Percentiles rank a stretch among this genome's conserved stretches.
These are phyloP conservation scores for Clonostachys chloroleuca DNA, from an alignment of 2,329 filamentous ascomycete species.

Conservation along the genomic window DNA sequence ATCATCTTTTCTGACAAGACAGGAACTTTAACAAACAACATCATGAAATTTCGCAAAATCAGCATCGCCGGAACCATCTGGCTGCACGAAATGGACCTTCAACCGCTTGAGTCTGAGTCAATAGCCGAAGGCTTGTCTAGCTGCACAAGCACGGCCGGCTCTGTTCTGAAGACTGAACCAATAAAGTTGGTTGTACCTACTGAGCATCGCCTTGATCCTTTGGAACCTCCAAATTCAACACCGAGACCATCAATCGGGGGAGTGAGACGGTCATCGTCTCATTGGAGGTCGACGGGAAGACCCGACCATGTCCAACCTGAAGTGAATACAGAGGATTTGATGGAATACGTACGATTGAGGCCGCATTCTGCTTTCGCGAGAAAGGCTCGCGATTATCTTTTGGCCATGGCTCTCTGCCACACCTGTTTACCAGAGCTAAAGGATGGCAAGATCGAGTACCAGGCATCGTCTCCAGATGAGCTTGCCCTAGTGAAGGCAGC, in stretches of 20 bases:
- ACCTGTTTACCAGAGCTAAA: slow-evolving; percentile 82
- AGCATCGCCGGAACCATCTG: slow-evolving; percentile 86
- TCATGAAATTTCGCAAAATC: slow-evolving; percentile 93
- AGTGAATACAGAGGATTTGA: slow-evolving; percentile 65
- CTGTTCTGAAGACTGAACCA: slow-evolving; percentile 18
- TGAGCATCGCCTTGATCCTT: slow-evolving; percentile 10
- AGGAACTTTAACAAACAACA: slow-evolving; percentile 88
- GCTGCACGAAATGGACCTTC: slow-evolving; percentile 75
- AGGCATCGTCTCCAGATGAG: slow-evolving; percentile 88
- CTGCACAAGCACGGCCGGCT: slow-evolving; percentile 12
- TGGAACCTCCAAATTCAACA: slow-evolving; percentile 16
- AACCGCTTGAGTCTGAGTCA: slow-evolving; percentile 13
- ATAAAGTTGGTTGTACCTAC: slow-evolving; percentile 21
- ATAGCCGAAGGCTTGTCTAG: slow-evolving; percentile 11
- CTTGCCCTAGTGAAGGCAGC: slow-evolving; percentile 81
- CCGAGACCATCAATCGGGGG: slow-evolving; percentile 22
- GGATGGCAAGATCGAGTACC: slow-evolving; percentile 71
- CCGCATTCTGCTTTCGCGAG: slow-evolving; percentile 74
- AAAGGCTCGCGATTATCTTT: slow-evolving; percentile 76
- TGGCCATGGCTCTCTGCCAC: slow-evolving; percentile 84
- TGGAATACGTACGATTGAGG: slow-evolving; percentile 71
- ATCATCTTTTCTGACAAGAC: slow-evolving; percentile 96
- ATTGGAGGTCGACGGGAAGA: slow-evolving; percentile 42
- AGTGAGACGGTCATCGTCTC: slow-evolving; percentile 39
- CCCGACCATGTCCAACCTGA: slow-evolving; percentile 49